Base-by-base conservation (phyloP, 495 filamentous ascomycete genomes). In the Penicillium coffeae region DNA sequence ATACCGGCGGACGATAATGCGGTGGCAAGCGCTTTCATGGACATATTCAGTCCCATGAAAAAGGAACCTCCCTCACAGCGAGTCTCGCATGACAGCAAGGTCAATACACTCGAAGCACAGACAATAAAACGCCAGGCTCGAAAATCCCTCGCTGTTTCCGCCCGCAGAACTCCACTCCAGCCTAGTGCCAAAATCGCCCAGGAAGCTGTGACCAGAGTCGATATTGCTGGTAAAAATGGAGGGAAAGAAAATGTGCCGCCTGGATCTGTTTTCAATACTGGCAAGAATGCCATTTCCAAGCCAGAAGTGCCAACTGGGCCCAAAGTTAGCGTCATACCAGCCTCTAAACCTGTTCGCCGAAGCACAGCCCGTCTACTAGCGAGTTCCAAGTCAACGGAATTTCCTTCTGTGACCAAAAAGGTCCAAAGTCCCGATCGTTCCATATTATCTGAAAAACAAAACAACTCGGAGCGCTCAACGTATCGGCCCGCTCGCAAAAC, bases 191-290 rank as follows among this genome's bases (percentile, higher is more conserved):
- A 63, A 9, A 37, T 65, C 39, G 19, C 50, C 3, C 75, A 75
- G 49, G 64, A 70, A 40, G 38, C 49, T 38, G 52, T 41, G 8
- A 48, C 50, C 12, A 49, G 51, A 8, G 34, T 54, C n/a, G 72
- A 78, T 48, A 45, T 70, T 20, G 45, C 59, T 50, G 74, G 70
- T 13, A 68, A 62, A 41, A 70, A 70, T 48, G 66, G 68, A 0
- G 75, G 74, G 27, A 78, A 78, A 32, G 75, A 77, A 45, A 78
- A 76, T 14, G 58, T 73, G 1, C 73, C 73, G 3, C 73, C 71
- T 4, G 73, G 71, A 1, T 39, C 47, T 30, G 4, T 59, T 1
- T 15, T 44, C 12, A 49, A 53, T 3, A 18, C 40, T 45, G 60
- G 57, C 10, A 48, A 51, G 5, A 65, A 68, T 21, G 30, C 35